Percentiles rank a stretch among this genome's conserved stretches.
phyloP scores from a whole-genome alignment of 2,329 filamentous ascomycete genomes.

The Podosphaera leucotricha region DNA sequence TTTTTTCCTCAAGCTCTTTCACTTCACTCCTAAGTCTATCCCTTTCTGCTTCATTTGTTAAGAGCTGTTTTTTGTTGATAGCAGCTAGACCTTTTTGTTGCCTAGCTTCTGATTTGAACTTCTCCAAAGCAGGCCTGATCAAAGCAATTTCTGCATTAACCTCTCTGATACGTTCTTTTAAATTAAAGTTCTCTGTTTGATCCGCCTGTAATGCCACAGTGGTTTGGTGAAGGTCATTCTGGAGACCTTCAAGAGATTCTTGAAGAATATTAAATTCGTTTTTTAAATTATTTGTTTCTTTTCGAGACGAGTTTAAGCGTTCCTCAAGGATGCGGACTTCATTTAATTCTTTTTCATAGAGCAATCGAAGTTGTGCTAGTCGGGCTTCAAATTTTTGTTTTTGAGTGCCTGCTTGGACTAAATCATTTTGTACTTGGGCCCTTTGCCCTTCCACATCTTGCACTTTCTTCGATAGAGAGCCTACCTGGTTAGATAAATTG shows the following conservation, averaged over 20 bases:
- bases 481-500: conserved; percentile 88
- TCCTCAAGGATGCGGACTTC: conserved; percentile 69
- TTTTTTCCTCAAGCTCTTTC: conserved; percentile 40
- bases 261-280: conserved; percentile 67
- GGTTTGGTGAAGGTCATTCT: conserved; percentile 60
- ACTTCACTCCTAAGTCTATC: conserved; percentile 71
- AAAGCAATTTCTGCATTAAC: conserved; percentile 64
- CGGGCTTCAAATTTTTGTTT: conserved; percentile 86
- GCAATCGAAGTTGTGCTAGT: conserved; percentile 58
- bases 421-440: conserved; percentile 52
- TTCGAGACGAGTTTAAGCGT: conserved; percentile 49
- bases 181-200: conserved; percentile 60
- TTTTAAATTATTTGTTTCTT: conserved; percentile 65
- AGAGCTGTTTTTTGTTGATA: conserved; percentile 95
- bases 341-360: conserved; percentile 86
- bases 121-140: conserved; percentile 78
- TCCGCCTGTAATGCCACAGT: conserved; percentile 56
- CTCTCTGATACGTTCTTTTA: conserved; percentile 72
- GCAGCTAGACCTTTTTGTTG: conserved; percentile 92
- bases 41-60: conserved; percentile 67
- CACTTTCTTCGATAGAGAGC: conserved; percentile 77
- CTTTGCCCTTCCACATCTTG: conserved; percentile 76
- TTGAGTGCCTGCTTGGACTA: conserved; percentile 60
- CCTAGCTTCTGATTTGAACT: conserved; percentile 71
- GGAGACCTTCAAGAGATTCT: conserved; percentile 55